These are phyloP conservation scores for Mycena belliarum DNA, from an alignment of 768 basidiomycete genomes.

Conservation along the genomic window DNA sequence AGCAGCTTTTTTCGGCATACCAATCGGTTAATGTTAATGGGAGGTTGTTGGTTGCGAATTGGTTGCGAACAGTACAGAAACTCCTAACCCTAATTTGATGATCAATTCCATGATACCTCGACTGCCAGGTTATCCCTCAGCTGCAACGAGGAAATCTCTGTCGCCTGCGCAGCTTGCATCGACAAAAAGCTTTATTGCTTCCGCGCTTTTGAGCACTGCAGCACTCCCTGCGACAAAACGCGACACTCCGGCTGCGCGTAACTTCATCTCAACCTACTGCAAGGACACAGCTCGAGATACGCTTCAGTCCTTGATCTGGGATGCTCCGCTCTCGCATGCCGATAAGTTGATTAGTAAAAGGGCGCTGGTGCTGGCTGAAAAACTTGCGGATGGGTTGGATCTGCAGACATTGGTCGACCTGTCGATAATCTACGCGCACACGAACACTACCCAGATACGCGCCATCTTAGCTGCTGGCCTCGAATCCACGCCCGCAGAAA, in stretches of 20 bases:
- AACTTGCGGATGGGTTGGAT: constrained; percentile 48
- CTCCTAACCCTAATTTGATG: no score
- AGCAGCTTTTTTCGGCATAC: constrained; percentile 29
- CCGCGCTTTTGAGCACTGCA: constrained; percentile 48
- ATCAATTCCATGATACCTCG: constrained; percentile 12
- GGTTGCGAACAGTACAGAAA: no score
- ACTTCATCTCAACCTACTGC: constrained; percentile 60
- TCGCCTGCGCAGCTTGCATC: constrained; percentile 52
- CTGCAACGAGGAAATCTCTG: constrained; percentile 45
- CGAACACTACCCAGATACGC: constrained; percentile 45
- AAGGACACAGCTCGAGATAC: constrained; percentile 53
- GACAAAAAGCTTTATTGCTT: constrained; percentile 43
- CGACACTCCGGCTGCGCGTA: constrained; percentile 43
- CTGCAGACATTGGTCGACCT: constrained; percentile 63
- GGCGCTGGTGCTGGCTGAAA: constrained; percentile 58
- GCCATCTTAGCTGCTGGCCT: constrained; percentile 45
- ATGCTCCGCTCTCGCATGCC: constrained; percentile 27
- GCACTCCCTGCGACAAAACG: constrained; percentile 49
- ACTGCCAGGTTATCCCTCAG: constrained; percentile 59
- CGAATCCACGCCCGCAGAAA: constrained; percentile 30
- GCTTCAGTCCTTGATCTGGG: constrained; percentile 65
- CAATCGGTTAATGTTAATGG: no score
- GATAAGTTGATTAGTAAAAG: constrained; percentile 49
- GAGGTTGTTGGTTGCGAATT: no score
- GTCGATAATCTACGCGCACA: constrained; percentile 52